Percentiles rank a stretch among this genome's conserved stretches.
phyloP scores from a whole-genome alignment of 768 basidiomycete species.

The Lentinula edodes region DNA sequence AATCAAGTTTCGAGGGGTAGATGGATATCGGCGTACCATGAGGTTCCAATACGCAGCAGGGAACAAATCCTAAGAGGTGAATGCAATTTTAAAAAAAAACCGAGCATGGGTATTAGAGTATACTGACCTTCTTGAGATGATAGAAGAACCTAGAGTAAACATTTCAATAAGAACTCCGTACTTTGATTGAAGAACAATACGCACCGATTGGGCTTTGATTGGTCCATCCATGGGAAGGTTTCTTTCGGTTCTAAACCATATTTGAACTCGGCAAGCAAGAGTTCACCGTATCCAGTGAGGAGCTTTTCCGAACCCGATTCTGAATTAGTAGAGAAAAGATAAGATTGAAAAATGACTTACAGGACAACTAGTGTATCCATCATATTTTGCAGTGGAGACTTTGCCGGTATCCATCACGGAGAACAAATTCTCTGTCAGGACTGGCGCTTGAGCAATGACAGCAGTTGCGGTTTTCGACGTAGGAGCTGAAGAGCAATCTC shows the following conservation, averaged over 20 bases:
- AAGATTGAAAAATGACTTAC: slow-evolving; percentile 34
- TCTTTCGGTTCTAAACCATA: slow-evolving; percentile 89
- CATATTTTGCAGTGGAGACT: slow-evolving; percentile 65
- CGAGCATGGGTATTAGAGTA: neutral
- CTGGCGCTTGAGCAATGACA: slow-evolving; percentile 85
- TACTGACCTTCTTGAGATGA: slow-evolving; percentile 73
- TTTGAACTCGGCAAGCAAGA: slow-evolving; percentile 91
- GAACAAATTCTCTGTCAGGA: slow-evolving; percentile 80
- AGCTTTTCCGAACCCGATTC: slow-evolving; percentile 36
- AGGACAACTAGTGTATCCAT: slow-evolving; percentile 87
- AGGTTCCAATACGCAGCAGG: slow-evolving; percentile 75
- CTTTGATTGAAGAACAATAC: slow-evolving; percentile 13
- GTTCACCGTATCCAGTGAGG: slow-evolving; percentile 73
- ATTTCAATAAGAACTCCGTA: slow-evolving; percentile 8
- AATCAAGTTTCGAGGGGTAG: slow-evolving; percentile 6
- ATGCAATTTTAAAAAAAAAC: neutral
- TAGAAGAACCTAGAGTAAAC: slow-evolving; percentile 58
- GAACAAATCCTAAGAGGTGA: slow-evolving; percentile 46
- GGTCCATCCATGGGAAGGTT: slow-evolving; percentile 74
- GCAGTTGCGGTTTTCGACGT: slow-evolving; percentile 97
- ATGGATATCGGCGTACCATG: slow-evolving; percentile 41
- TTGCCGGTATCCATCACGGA: slow-evolving; percentile 70
- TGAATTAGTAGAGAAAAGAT: neutral
- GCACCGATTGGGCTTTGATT: slow-evolving; percentile 69
- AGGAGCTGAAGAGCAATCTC: slow-evolving; percentile 89